Evolutionary conservation across 495 filamentous ascomycete species (phyloP).

Genomic region (Cryomyces antarcticus): DNA sequence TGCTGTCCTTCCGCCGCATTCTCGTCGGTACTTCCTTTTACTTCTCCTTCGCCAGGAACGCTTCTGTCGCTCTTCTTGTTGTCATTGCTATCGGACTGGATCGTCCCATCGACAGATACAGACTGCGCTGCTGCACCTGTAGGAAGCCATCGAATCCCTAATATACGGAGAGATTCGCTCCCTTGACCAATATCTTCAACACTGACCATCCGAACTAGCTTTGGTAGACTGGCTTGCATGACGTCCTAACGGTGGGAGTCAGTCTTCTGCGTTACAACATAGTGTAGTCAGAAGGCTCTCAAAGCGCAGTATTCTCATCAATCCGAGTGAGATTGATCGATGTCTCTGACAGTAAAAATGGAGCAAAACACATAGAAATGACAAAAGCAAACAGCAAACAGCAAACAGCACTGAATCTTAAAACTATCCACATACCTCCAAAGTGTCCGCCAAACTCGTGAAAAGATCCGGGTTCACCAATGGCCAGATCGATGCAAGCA

Average conservation of each 20-base stretch:
- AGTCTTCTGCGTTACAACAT: too few species aligned
- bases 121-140: conserved; percentile 38
- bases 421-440: conserved; percentile 23
- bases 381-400: too few species aligned
- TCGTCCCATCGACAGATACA: conserved; percentile 32
- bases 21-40: conserved; percentile 16
- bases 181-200: conserved; percentile 52
- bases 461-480: conserved; percentile 54
- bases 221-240: conserved; percentile 49
- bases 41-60: conserved; percentile 23
- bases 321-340: too few species aligned
- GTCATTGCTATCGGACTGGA: conserved; percentile 18
- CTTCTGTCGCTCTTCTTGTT: conserved; percentile 28
- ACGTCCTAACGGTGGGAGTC: conserved; percentile 23
- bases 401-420: too few species aligned
- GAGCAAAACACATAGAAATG: too few species aligned
- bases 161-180: conserved; percentile 39
- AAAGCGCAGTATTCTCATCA: too few species aligned
- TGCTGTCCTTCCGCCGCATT: conserved; percentile 13
- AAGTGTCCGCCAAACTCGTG: conserved; percentile 36
- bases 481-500: conserved; percentile 43
- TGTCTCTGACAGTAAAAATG: too few species aligned
- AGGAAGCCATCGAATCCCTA: conserved; percentile 46
- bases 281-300: too few species aligned
- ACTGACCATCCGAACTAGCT: conserved; percentile 42